phyloP scores from a whole-genome alignment of 176 grass and related monocot genomes.

The Cenchrus purpureus region DNA sequence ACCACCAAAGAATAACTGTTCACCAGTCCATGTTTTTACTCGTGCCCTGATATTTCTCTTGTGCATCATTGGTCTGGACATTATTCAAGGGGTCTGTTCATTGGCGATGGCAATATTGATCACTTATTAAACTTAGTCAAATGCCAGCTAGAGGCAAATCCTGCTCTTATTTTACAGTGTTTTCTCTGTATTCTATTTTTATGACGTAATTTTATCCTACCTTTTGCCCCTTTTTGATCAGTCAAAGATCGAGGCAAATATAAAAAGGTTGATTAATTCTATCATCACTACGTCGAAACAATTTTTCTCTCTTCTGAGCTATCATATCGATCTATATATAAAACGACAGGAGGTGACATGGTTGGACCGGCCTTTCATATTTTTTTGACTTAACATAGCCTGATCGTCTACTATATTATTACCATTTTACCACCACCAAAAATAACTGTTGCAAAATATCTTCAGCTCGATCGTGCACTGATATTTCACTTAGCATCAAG shows the following conservation, averaged over 20 bases:
- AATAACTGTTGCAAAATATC: not conserved
- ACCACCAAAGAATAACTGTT: too few relatives aligned
- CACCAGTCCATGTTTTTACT: conserved; percentile 10
- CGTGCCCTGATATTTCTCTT: too few relatives aligned
- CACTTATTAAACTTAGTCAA: too few relatives aligned
- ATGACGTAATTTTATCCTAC: too few relatives aligned
- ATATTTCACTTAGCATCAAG: not conserved
- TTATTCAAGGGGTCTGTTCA: not conserved
- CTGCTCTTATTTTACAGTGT: not conserved
- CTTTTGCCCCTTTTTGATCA: not conserved
- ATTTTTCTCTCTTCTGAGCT: not conserved
- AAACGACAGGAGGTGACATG: too few relatives aligned
- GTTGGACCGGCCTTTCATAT: not conserved
- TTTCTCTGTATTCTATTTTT: not conserved
- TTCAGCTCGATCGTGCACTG: not conserved
- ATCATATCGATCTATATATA: conserved; percentile 3
- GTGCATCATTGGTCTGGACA: too few relatives aligned
- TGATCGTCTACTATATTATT: not conserved
- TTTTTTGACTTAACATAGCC: not conserved
- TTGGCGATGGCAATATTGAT: conserved; percentile 2
- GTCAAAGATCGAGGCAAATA: conserved; percentile 29
- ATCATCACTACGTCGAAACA: not conserved
- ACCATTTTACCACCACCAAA: not conserved
- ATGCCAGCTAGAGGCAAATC: too few relatives aligned
- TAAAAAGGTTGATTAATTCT: conserved; percentile 29